phyloP scores from a whole-genome alignment of 805 yeast species.

The Schizosaccharomyces pombe region ASM294v3 CU329670.1:1173501-1174000 shows the following conservation, averaged over 20 bases:
- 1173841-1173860: conserved; percentile 33
- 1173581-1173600: conserved; percentile 46
- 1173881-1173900: conserved; percentile 39
- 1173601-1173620: conserved; percentile 25
- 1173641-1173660: not conserved
- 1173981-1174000: not conserved
- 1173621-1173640: no score
- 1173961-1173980: conserved; percentile 49
- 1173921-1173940: conserved; percentile 37
- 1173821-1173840: conserved; percentile 15
- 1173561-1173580: conserved; percentile 33
- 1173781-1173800: conserved; percentile 2
- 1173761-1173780: conserved; percentile 1
- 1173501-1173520: conserved; percentile 42
- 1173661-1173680: conserved; percentile 23
- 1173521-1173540: conserved; percentile 18
- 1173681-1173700: conserved; percentile 25
- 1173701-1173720: conserved; percentile 14
- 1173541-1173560: conserved; percentile 21
- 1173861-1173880: conserved; percentile 30
- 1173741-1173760: not conserved
- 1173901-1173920: conserved; percentile 25
- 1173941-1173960: conserved; percentile 44
- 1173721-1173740: conserved; percentile 10
- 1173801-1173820: conserved; percentile 7